Base-by-base conservation (phyloP, 2,329 filamentous ascomycete genomes). In the Verticillium longisporum region DNA sequence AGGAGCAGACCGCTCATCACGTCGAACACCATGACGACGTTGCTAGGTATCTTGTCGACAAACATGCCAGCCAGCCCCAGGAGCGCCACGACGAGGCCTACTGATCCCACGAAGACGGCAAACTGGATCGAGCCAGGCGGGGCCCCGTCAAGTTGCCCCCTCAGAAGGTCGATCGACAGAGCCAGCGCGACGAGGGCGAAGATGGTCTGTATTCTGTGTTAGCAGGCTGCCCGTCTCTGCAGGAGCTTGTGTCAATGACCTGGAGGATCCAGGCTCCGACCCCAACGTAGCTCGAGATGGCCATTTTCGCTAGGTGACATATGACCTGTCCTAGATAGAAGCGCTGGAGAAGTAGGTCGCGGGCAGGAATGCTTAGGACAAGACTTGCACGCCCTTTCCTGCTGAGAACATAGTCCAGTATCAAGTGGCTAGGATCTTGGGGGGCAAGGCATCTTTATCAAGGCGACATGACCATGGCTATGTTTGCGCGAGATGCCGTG, bases 101-200 rank as follows among this genome's bases (percentile, higher is more conserved):
- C 63, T 1, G 57, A 62, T 9, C 63, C 63, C 31, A 41, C 37
- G 18, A 65, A 63, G 6, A 55, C 58, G 41, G 60, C 59, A 33
- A 62, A 63, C 14, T 60, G 61, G 4, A 45, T 57, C 1, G 63
- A 60, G 2, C 60, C 60, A 4, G 61, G 61, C 26, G 63, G 56
- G 13, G 57, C 53, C 10, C 62, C 62, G 3, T 57, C 2, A 3
- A 26, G 45, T 31, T 62, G 60, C 4, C 21, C 38, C 13, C 53
- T 61, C 10, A 60, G 26, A 7, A 65, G 58, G 21, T 61, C 58
- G 4, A 59, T 10, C 1, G 62, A 63, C 1, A 65, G 18, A 1
- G 56, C 63, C n/a, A 65, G 60, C 7, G 60, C 63, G 1, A 63
- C 62, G 6, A 63, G 59, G 7, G 58, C 55, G 57, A 65, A 60